These are phyloP conservation scores for Zea mays DNA, from an alignment of 176 grass and related monocot genomes.

Conservation along the genomic window DNA sequence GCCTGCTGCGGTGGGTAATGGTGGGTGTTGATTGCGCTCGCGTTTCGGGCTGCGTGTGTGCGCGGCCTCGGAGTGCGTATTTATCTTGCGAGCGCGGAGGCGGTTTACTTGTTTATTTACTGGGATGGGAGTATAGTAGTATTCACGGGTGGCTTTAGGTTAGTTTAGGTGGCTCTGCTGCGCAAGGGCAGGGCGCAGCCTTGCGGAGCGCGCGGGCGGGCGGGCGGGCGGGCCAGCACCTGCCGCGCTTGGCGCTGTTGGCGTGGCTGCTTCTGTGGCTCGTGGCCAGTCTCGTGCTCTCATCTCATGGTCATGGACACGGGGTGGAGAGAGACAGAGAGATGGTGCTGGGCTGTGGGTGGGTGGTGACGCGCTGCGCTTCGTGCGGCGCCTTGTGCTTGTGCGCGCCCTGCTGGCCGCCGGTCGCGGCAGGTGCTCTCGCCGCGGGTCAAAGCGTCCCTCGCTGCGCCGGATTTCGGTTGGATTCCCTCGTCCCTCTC, in stretches of 20 bases:
- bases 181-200: not conserved
- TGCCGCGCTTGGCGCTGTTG: slow-evolving; percentile 40
- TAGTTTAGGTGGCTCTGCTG: not conserved
- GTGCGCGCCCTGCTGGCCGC: slow-evolving; percentile 39
- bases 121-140: not conserved
- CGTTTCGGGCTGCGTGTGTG: slow-evolving; percentile 36
- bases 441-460: slow-evolving; percentile 21
- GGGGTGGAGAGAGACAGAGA: not conserved
- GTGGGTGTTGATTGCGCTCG: slow-evolving; percentile 18
- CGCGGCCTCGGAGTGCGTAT: slow-evolving; percentile 50
- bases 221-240: not conserved
- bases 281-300: not conserved
- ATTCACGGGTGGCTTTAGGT: not conserved
- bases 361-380: slow-evolving; percentile 12
- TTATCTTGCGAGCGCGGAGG: slow-evolving; percentile 36
- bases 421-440: slow-evolving; percentile 20
- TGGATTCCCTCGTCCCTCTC: not conserved
- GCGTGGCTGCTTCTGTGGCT: slow-evolving; percentile 1
- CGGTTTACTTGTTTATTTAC: slow-evolving; percentile 21
- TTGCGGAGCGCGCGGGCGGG: not conserved
- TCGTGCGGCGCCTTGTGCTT: slow-evolving; percentile 20
- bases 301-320: not conserved
- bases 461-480: slow-evolving; percentile 4
- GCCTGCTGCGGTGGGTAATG: not conserved
- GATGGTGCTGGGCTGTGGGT: slow-evolving; percentile 2